These are phyloP conservation scores for Neckera pumila DNA, from an alignment of 225 moss, liverwort and hornwort genomes.

Conservation along the genomic window DNA sequence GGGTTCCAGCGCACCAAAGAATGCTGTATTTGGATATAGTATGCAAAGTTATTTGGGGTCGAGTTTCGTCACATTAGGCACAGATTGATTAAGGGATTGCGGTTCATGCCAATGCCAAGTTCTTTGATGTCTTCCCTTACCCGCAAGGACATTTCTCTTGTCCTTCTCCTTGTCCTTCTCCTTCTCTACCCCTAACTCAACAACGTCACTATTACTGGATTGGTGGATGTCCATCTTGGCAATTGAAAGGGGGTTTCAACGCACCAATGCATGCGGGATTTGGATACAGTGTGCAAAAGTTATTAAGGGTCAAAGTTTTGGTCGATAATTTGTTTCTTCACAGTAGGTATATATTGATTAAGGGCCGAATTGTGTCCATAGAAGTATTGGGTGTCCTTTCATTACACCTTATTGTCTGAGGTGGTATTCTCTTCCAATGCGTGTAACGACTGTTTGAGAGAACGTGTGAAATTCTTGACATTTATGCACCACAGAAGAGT, in stretches of 20 bases:
- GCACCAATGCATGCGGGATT: not conserved
- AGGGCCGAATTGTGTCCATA: not conserved
- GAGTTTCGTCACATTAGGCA: not conserved
- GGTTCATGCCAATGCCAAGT: not conserved
- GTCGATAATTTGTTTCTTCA: not conserved
- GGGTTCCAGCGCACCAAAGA: not conserved
- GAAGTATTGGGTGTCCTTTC: not conserved
- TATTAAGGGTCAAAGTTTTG: not conserved
- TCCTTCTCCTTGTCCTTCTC: not conserved
- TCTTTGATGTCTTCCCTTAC: slow-evolving; percentile 1
- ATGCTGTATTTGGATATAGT: not conserved
- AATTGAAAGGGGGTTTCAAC: not conserved
- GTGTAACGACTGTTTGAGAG: not conserved
- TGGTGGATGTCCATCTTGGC: not conserved
- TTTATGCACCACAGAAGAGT: not conserved
- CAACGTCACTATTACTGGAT: not conserved
- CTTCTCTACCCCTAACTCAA: not conserved
- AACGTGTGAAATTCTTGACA: not conserved
- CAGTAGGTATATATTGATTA: too few species aligned
- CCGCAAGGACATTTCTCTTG: not conserved
- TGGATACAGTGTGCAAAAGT: not conserved
- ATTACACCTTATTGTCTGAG: not conserved
- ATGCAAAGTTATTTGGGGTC: not conserved
- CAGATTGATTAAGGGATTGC: not conserved
- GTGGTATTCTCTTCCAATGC: not conserved